These are phyloP conservation scores for Talaromyces sp. DNA, from an alignment of 2,329 filamentous ascomycete species.

Conservation along the genomic window DNA sequence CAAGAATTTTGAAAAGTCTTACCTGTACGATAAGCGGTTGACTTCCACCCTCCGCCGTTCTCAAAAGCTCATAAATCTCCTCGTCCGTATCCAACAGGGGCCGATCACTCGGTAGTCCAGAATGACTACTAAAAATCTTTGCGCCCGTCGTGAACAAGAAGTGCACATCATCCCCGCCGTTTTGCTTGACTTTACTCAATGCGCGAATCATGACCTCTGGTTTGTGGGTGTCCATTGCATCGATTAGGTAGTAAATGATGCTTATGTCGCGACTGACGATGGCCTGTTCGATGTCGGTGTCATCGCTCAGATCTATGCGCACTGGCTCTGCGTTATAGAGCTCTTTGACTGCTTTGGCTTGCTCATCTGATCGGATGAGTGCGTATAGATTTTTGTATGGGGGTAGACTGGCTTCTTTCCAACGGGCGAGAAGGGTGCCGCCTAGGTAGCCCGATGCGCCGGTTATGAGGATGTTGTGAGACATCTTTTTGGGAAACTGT, in stretches of 20 bases:
- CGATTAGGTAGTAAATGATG: constrained; percentile 47
- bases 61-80: constrained; percentile 42
- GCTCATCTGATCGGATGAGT: constrained; percentile 43
- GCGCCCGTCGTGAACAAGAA: constrained; percentile 51
- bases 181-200: constrained; percentile 40
- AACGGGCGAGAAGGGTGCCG: constrained; percentile 44
- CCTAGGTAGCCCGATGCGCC: constrained; percentile 52
- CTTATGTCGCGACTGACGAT: constrained; percentile 44
- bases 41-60: constrained; percentile 26
- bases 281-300: constrained; percentile 29
- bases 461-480: constrained; percentile 45
- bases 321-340: constrained; percentile 42
- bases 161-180: constrained; percentile 39
- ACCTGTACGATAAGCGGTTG: constrained; percentile 17
- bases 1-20: not conserved
- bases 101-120: constrained; percentile 39
- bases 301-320: constrained; percentile 36
- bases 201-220: constrained; percentile 45
- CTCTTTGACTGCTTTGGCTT: constrained; percentile 42
- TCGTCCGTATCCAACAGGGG: constrained; percentile 44
- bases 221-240: constrained; percentile 30
- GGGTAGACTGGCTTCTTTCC: constrained; percentile 35
- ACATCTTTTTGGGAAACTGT: no score
- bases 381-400: constrained; percentile 44
- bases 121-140: constrained; percentile 49